A percentile compares a stretch with the other conserved stretches of the same genome.
These are phyloP conservation scores for Galerina marginata DNA, from an alignment of 768 basidiomycete genomes.

Conservation along the genomic window DNA sequence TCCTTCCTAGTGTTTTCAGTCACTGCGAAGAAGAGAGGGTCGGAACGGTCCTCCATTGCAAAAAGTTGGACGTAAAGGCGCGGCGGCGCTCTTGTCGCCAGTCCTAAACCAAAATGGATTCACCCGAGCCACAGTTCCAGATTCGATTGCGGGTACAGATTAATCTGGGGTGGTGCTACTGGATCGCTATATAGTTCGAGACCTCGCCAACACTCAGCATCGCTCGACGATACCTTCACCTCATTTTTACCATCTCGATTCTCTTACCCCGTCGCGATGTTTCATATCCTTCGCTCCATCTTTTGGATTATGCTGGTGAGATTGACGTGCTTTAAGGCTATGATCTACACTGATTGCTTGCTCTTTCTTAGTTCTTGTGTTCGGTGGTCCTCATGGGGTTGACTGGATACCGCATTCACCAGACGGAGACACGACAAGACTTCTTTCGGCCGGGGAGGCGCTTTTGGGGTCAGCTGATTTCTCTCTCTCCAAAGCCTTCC, in stretches of 20 bases:
- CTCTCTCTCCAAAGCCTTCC: background rate
- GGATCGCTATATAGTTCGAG: conserved; percentile 10
- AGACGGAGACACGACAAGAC: conserved; percentile 54
- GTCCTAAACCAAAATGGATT: background rate
- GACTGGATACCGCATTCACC: conserved; percentile 62
- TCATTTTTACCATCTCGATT: background rate
- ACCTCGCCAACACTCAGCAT: no score
- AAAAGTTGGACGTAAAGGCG: no score
- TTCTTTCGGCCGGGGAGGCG: conserved; percentile 61
- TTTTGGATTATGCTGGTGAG: conserved; percentile 28
- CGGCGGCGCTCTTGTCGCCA: no score
- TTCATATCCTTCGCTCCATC: conserved; percentile 17
- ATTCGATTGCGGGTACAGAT: background rate
- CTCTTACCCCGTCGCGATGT: conserved; percentile 5
- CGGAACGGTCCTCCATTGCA: no score
- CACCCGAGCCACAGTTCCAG: background rate
- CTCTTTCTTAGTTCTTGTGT: conserved; percentile 36
- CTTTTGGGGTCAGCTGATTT: conserved; percentile 58
- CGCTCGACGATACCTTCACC: background rate
- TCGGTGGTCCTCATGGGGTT: conserved; percentile 47
- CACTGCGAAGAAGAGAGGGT: no score
- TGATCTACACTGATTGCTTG: no score
- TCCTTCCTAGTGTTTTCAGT: no score
- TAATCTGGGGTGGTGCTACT: background rate
- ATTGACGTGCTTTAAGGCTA: background rate